Conservation (phyloP, 345 rosid genomes). For the Corchorus capsularis region DNA sequence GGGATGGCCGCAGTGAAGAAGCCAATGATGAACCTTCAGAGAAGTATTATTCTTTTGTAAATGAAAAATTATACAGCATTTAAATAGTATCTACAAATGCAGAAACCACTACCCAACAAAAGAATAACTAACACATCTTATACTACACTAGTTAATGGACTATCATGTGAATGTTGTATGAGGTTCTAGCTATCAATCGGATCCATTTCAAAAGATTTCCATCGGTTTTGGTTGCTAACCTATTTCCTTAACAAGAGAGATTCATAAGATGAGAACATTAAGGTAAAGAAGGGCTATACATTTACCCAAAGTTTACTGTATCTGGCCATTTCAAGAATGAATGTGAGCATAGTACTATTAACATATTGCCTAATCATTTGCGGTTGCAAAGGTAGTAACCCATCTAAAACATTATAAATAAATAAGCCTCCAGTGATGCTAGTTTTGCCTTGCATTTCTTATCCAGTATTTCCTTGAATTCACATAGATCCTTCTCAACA, state of each 20-base stretch:
- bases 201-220: background rate
- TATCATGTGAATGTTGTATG: background rate
- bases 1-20: slow-evolving; percentile 89
- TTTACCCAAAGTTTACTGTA: background rate
- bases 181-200: background rate
- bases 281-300: background rate
- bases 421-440: background rate
- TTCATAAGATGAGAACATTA: background rate
- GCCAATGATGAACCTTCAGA: slow-evolving; percentile 73
- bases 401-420: background rate
- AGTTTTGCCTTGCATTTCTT: background rate
- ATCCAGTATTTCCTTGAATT: background rate
- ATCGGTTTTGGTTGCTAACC: background rate
- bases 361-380: background rate
- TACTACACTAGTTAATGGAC: background rate
- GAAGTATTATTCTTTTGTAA: slow-evolving; percentile 15
- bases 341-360: background rate
- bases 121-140: background rate
- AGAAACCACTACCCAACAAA: background rate
- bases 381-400: background rate
- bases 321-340: slow-evolving; percentile 1
- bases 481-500: background rate
- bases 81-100: background rate
- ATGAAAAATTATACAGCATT: background rate
- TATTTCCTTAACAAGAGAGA: background rate